These are phyloP conservation scores for Cicer judaicum DNA, from an alignment of 306 rosid genomes.

Conservation along the genomic window DNA sequence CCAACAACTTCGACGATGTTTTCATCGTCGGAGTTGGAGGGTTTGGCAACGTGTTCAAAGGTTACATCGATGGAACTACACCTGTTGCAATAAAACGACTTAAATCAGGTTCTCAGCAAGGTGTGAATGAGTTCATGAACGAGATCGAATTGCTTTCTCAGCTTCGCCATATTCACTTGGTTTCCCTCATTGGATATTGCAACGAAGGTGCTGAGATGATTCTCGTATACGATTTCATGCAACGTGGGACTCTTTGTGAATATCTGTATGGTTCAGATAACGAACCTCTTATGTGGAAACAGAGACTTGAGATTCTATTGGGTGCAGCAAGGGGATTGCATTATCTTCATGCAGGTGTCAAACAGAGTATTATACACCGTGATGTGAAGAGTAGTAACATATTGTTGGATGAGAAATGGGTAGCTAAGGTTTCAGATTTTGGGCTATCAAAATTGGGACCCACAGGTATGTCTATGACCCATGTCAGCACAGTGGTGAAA, in stretches of 20 bases:
- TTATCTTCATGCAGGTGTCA: slow-evolving; percentile 48
- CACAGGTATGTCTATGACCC: background rate
- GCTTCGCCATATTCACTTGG: slow-evolving; percentile 46
- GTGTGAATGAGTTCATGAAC: slow-evolving; percentile 28
- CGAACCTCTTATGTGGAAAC: slow-evolving; percentile 40
- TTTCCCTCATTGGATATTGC: slow-evolving; percentile 46
- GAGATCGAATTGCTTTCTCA: slow-evolving; percentile 46
- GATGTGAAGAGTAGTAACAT: slow-evolving; percentile 54
- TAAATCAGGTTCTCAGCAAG: slow-evolving; percentile 39
- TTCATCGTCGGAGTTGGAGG: slow-evolving; percentile 47
- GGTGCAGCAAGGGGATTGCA: slow-evolving; percentile 51
- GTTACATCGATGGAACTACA: background rate
- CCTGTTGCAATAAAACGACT: slow-evolving; percentile 40
- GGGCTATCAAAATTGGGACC: slow-evolving; percentile 49
- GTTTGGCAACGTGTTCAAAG: slow-evolving; percentile 50
- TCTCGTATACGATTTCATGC: slow-evolving; percentile 49
- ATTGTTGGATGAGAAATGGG: slow-evolving; percentile 48
- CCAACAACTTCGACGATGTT: slow-evolving; percentile 37
- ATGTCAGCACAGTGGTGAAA: slow-evolving; percentile 30
- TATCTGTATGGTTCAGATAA: slow-evolving; percentile 39
- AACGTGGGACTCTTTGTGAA: slow-evolving; percentile 45
- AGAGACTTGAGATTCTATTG: slow-evolving; percentile 36
- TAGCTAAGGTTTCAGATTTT: slow-evolving; percentile 50
- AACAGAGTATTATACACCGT: slow-evolving; percentile 48
- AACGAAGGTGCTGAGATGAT: slow-evolving; percentile 45